phyloP scores from a whole-genome alignment of 305 asterid species.

The Fraxinus greggii region DNA sequence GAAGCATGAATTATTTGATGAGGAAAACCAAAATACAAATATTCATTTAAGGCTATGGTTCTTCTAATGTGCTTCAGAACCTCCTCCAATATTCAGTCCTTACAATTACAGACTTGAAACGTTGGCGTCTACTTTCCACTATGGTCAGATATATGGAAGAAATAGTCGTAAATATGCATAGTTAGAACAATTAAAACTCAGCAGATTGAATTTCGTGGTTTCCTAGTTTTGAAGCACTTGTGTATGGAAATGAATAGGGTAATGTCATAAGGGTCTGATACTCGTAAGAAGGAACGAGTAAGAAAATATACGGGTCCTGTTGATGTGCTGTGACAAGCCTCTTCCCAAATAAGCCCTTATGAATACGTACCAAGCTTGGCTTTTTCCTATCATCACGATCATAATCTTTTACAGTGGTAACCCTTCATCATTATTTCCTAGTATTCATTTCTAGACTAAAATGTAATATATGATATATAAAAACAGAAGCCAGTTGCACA shows the following conservation, averaged over 20 bases:
- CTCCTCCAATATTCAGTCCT: neutral
- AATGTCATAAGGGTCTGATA: neutral
- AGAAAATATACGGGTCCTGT: neutral
- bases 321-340: neutral
- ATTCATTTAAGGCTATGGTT: neutral
- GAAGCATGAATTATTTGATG: neutral
- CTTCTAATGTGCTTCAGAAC: neutral
- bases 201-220: neutral
- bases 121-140: neutral
- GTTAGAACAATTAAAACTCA: neutral
- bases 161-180: neutral
- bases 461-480: neutral
- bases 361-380: neutral
- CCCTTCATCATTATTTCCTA: no score
- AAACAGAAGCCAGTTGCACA: neutral
- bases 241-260: neutral
- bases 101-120: neutral
- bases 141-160: neutral
- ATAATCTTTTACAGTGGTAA: neutral
- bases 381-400: neutral
- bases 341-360: no score
- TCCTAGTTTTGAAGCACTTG: neutral
- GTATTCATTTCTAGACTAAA: neutral
- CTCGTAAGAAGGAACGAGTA: neutral
- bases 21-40: neutral